Base-by-base conservation (phyloP, 495 filamentous ascomycete genomes). In the Cercophora sp. region DNA sequence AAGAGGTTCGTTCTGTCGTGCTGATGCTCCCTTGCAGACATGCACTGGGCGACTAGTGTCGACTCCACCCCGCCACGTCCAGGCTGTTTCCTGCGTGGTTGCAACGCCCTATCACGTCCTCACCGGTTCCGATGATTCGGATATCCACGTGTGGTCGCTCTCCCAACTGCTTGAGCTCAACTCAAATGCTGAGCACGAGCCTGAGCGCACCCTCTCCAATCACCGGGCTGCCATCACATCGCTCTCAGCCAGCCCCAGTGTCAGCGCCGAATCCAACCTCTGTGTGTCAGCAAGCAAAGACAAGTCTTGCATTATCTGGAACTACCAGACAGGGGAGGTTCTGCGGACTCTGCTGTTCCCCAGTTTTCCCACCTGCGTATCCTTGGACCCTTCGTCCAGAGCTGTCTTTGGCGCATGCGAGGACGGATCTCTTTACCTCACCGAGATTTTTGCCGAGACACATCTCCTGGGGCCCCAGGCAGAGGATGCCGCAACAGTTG, bases 111-210 rank as follows among this genome's bases (percentile, higher is more conserved):
- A 84, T 57, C 87, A 93, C 66, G 73, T 96, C 44, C 76, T 96
- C 20, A 91, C 91, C 2, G 93, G 89, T 32, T 96, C 92, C 8
- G 75, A 85, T 53, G 93, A 97, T 65, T 88, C 92, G 11, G 90
- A 85, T 60, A 78, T 96, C 44, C 86, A 94, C 67, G 82, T 96
- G 48, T 97, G 93, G 93, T 89, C 88, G 5, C 60, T 96, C 16
- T 73, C 83, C 1, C 72, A 77, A 27, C 76, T 98, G 8, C 75
- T 96, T 6, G 63, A 84, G 70, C 59, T 82, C 60, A 56, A 82
- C 74, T 51, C 72, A 5, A 65, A 69, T 16, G 71, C 70, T 50
- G 74, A 77, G 54, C 74, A 71, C 50, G 76, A 79, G 55, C 81
- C 83, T 5, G 70, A 85, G 27, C 82, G 82, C 24, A 89, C 82